Evolutionary conservation across 805 yeast species (phyloP), one percentile per base, ranked within the genome.

Genomic region (Candida berthetii): DNA sequence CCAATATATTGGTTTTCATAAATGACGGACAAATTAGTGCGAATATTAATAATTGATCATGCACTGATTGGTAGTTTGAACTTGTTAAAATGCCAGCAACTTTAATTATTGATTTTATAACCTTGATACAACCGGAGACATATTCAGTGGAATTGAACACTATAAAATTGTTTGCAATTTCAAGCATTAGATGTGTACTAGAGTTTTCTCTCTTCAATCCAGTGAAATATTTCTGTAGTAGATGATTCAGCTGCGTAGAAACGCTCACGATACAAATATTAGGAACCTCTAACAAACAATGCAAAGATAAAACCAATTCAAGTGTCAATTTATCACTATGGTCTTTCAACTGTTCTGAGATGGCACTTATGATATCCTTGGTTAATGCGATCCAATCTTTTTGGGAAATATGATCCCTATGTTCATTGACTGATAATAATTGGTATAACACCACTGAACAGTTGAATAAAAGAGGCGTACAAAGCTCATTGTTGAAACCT

Each of bases 141-240:
- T 75, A 65, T 4, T 63, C 54, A 0, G 73, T 66, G 3, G 76
- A 63, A 4, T 70, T 53, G n/a, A 63, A 57, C 0, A 72, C 47
- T 7, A 80, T 48, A 3, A 71, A 48, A 29, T 64, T 66, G 52
- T 80, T 80, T 15, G 74, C 55, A 14, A 80, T 55, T 39, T 65
- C 64, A 35, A 80, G 53, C 2, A 69, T 50, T 3, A 52, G 31
- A 7, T 65, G 54, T 8, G 68, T 61, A 17, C 58, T 52, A 3
- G 54, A 46, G 18, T 53, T 50, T 39, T 64, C 68, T 31, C 53
- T 58, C 3, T 40, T 42, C 17, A 56, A 37, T 3, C 32, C 7
- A 14, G 35, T 43, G 40, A 65, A 46, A 40, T 58, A 61, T 11
- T 41, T 20, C 3, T 45, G 20, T 4, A 61, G 8, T 14, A 55